phyloP scores from a whole-genome alignment of 495 filamentous ascomycete species.

The Delitschia confertaspora region DNA sequence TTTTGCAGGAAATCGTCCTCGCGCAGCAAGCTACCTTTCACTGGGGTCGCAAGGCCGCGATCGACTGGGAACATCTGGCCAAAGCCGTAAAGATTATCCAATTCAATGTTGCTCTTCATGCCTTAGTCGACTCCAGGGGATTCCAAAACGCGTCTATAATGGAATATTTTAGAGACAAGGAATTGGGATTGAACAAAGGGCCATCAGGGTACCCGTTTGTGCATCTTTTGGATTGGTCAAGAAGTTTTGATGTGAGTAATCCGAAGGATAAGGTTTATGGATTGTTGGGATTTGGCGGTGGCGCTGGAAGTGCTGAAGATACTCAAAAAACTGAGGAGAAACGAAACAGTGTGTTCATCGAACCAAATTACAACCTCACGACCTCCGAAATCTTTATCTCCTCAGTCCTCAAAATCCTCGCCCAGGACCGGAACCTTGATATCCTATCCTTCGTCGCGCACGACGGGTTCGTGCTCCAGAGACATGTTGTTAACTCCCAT shows the following conservation, averaged over 20 bases:
- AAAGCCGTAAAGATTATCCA: constrained; percentile 8
- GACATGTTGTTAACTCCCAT: neutral
- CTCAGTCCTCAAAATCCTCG: constrained; percentile 2
- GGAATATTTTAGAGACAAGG: constrained; percentile 5
- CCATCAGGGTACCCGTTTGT: constrained; percentile 11
- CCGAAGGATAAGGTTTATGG: constrained; percentile 23
- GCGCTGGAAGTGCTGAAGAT: too few species aligned
- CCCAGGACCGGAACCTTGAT: constrained; percentile 1
- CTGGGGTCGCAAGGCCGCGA: constrained; percentile 14
- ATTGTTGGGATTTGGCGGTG: constrained; percentile 23
- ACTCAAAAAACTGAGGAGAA: too few species aligned
- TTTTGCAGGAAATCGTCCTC: constrained; percentile 23
- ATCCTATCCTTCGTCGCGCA: constrained; percentile 10
- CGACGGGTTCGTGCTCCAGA: neutral
- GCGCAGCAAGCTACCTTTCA: constrained; percentile 7
- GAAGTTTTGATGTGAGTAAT: constrained; percentile 17
- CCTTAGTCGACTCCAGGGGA: neutral
- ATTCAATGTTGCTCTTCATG: neutral
- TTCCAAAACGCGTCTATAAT: constrained; percentile 25
- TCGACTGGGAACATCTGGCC: constrained; percentile 13
- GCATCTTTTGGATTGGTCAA: constrained; percentile 17
- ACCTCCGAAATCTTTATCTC: constrained; percentile 4
- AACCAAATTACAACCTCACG: constrained; percentile 11
- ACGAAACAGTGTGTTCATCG: constrained; percentile 8
- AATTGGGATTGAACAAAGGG: neutral